Evolutionary conservation across 108 stramenopile genomes (phyloP), one percentile per base, ranked within the genome.

Genomic region (Aurantiochytrium sp.): DNA sequence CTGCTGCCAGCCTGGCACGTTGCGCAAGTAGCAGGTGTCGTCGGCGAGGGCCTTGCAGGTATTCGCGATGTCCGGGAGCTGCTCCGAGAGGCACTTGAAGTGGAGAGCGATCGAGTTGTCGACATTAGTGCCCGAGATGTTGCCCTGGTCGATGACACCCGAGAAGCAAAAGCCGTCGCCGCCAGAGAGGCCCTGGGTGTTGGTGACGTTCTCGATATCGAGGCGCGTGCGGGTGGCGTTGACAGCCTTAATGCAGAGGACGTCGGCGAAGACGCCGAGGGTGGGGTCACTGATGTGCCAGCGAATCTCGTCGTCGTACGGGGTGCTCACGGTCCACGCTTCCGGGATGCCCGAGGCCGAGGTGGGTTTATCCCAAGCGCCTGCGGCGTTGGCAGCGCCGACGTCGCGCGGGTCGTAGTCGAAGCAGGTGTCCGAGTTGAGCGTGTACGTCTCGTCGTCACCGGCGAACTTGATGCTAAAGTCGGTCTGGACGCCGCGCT

Each of bases 401-500:
- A 48, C 37, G 45, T 41, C 45, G 30, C 69, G 69, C 22, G 69
- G 69, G 30, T 81, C 69, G 45, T 81, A 81, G 24, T 81, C 3
- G 30, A 81, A 81, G 45, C 69, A 81, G n/a, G 45, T 27, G 42
- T 41, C 37, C n/a, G 69, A 81, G 45, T 41, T 45, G 69, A 81
- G 37, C 22, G 45, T n/a, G 45, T 45, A 81, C 36, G 37, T 17
- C 42, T 48, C 45, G 45, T 10, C 15, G 30, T 81, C 37, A 19
- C 2, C 69, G 19, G 59, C 6, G n/a, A 81, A n/a, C 5, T 6
- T 81, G 42, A 81, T 81, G 22, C 5, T 19, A n/a, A 48, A 41
- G 37, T 81, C 69, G n/a, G 45, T 48, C 42, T 45, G 37, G 45
- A 81, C 69, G 30, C 69, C 69, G 30, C 69, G 69, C 69, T 81